Evolutionary conservation across 305 asterid species (phyloP), one percentile per base, ranked within the genome.

Genomic region (Solanum hybrid): DNA sequence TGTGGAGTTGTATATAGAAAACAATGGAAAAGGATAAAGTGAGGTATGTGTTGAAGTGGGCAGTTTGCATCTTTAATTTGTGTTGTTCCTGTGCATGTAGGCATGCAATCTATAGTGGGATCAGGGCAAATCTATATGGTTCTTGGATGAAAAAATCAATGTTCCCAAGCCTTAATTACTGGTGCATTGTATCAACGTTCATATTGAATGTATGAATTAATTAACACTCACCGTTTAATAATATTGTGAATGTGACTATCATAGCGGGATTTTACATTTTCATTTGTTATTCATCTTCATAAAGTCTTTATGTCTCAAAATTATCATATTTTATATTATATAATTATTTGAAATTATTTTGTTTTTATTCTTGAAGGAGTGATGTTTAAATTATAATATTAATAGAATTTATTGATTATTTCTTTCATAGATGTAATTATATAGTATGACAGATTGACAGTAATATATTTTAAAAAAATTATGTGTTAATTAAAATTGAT

Each of bases 121-220:
- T 84, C n/a, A 78, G 89, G 88, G 90, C 22, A 79, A 77, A 90
- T 90, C 89, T 78, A 87, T 72, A 76, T 73, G 27, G 31, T 42
- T 36, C 34, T 77, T 77, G 17, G 89, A 76, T 85, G 34, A 86
- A 85, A n/a, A 34, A 75, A 45, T 56, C 24, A 86, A 85, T 14
- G 80, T 40, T 87, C 31, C 22, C 29, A 45, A 72, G 10, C n/a
- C 22, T 27, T 27, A 32, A 29, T 5, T 71, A 45, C 6, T 78
- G 17, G 35, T 29, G 14, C 56, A 81, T 12, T 82, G 32, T 81
- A 26, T 42, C 19, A 42, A 13, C 56, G 66, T 7, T 22, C 69
- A 37, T 36, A 7, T 6, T 60, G 11, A 19, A 34, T 24, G 6
- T 24, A 80, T 40, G 24, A 4, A 78, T 37, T 69, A 73, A 27